These are phyloP conservation scores for Vigna unguiculata DNA, from an alignment of 306 rosid species.

Conservation along the genomic window DNA sequence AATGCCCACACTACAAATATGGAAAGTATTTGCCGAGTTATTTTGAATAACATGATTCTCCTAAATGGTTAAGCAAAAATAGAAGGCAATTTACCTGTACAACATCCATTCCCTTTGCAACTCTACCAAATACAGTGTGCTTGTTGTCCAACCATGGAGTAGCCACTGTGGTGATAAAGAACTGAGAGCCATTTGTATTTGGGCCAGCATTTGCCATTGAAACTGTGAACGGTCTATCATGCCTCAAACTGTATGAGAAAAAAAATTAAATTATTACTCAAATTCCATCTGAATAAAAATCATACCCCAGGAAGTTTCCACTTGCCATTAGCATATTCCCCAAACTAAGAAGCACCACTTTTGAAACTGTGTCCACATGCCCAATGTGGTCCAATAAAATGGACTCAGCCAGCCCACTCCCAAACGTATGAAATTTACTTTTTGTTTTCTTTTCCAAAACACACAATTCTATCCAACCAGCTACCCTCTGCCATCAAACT, in stretches of 20 bases:
- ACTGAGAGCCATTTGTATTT: constrained; percentile 95
- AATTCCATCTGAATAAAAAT: constrained; percentile 37
- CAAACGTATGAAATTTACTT: no score
- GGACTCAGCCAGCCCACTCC: no score
- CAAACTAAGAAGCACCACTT: no score
- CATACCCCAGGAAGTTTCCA: constrained; percentile 18
- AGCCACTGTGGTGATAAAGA: constrained; percentile 98
- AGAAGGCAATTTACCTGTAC: constrained; percentile 73
- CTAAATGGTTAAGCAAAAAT: constrained; percentile 30
- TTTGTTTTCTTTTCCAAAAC: no score
- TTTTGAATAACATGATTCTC: neutral
- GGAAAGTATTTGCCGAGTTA: constrained; percentile 23
- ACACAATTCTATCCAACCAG: no score
- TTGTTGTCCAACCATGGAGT: constrained; percentile 99
- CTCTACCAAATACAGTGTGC: constrained; percentile 97
- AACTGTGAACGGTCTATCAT: constrained; percentile 93
- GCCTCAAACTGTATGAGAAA: constrained; percentile 72
- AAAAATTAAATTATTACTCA: constrained; percentile 33
- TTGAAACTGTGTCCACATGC: no score
- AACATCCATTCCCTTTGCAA: constrained; percentile 95
- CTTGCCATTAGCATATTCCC: constrained; percentile 15
- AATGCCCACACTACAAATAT: constrained; percentile 3
- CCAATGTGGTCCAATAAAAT: no score
- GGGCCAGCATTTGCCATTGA: constrained; percentile 99
- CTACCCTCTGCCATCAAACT: no score